Evolutionary conservation across 2,329 filamentous ascomycete genomes (phyloP).

Genomic region (Rasamsonia emersonii): DNA sequence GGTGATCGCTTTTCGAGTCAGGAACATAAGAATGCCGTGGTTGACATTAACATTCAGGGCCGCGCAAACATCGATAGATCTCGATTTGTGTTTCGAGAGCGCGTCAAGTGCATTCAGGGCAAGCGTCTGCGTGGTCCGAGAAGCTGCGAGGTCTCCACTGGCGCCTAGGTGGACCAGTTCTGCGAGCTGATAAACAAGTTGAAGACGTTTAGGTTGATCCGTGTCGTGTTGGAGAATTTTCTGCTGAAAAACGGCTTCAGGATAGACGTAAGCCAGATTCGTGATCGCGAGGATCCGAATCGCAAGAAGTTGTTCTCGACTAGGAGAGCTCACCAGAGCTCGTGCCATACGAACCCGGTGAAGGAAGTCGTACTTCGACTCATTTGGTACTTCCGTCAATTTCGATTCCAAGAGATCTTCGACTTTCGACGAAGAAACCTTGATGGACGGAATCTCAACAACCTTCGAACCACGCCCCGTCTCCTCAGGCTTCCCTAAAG

Average conservation of each 20-base stretch:
- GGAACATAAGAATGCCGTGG: conserved; percentile 87
- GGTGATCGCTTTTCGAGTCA: conserved; percentile 81
- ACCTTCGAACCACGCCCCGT: conserved; percentile 39
- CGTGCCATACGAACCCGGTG: conserved; percentile 77
- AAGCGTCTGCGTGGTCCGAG: conserved; percentile 70
- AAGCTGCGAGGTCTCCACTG: conserved; percentile 58
- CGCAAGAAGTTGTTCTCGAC: conserved; percentile 66
- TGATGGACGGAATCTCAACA: conserved; percentile 54
- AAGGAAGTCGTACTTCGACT: conserved; percentile 74
- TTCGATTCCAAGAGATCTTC: conserved; percentile 32
- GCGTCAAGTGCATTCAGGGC: conserved; percentile 76
- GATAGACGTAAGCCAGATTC: conserved; percentile 83
- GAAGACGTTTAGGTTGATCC: conserved; percentile 80
- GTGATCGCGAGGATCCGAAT: conserved; percentile 79
- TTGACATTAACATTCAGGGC: conserved; percentile 95
- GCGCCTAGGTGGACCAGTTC: conserved; percentile 81
- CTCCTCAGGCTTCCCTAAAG: conserved; percentile 26
- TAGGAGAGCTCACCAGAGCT: conserved; percentile 59
- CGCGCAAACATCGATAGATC: conserved; percentile 71
- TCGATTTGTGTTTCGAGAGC: conserved; percentile 68
- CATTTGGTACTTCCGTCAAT: conserved; percentile 58
- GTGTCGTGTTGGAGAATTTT: conserved; percentile 79
- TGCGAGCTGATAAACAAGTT: conserved; percentile 84
- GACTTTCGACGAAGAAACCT: conserved; percentile 30
- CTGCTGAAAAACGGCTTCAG: conserved; percentile 72